Evolutionary conservation across 805 yeast species (phyloP).

Genomic region (Yueomyces sp.): DNA sequence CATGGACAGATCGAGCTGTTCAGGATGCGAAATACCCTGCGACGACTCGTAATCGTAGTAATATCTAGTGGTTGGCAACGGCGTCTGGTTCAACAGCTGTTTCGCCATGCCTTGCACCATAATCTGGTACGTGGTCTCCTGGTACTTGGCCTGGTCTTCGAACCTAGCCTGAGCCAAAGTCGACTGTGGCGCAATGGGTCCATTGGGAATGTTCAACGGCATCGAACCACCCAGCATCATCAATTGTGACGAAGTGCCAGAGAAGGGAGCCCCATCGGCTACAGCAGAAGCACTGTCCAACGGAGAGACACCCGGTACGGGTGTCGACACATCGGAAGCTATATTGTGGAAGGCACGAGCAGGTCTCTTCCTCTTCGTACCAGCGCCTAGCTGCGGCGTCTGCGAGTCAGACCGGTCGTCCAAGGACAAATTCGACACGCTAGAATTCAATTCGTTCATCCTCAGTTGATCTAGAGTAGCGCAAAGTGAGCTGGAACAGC

Average conservation of each 20-base stretch:
- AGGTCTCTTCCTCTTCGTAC: not conserved
- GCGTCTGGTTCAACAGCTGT: conserved; percentile 22
- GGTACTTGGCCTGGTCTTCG: not conserved
- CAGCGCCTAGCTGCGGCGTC: not conserved
- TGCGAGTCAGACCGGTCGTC: not conserved
- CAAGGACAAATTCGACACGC: not conserved
- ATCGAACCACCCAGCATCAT: not conserved
- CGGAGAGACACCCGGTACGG: not conserved
- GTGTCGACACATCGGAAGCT: not conserved
- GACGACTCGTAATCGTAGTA: conserved; percentile 36
- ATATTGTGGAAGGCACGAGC: not conserved
- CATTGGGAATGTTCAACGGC: not conserved
- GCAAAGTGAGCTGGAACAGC: no score
- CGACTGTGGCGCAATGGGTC: not conserved
- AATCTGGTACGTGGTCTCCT: not conserved
- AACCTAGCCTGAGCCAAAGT: not conserved
- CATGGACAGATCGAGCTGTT: conserved; percentile 62
- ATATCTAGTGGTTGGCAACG: conserved; percentile 60
- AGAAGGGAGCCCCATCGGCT: not conserved
- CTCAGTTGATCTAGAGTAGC: no score
- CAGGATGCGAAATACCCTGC: conserved; percentile 74
- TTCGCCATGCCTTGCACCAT: not conserved
- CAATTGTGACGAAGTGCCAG: not conserved
- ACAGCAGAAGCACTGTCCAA: not conserved
- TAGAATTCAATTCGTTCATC: not conserved